Percentiles rank a stretch among this genome's conserved stretches.
phyloP scores from a whole-genome alignment of 2,329 filamentous ascomycete genomes.

The Trichoderma sp. region DNA sequence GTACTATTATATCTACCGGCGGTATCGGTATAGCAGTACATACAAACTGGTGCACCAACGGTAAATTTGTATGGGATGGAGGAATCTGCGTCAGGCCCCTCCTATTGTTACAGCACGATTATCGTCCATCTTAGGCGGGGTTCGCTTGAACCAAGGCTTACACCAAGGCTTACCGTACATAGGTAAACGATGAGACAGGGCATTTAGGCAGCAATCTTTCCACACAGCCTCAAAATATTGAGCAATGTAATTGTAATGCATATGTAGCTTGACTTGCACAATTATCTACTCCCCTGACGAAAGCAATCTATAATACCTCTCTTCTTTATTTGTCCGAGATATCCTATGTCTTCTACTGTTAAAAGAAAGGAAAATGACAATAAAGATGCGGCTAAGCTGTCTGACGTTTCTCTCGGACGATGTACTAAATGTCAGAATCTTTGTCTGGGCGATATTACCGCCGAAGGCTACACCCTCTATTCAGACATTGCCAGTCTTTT shows the following conservation, averaged over 20 bases:
- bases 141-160: neutral
- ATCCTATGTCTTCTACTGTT: neutral
- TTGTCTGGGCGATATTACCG: neutral
- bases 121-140: neutral
- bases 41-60: neutral
- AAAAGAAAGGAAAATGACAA: neutral
- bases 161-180: neutral
- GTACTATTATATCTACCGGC: too few relatives aligned
- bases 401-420: neutral
- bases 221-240: neutral
- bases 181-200: neutral
- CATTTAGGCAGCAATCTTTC: neutral
- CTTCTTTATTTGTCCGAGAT: neutral
- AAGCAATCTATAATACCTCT: neutral
- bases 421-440: neutral
- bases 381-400: neutral
- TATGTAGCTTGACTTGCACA: neutral
- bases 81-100: neutral
- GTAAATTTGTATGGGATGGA: neutral
- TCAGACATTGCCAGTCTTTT: neutral
- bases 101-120: neutral
- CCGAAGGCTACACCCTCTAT: neutral
- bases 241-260: neutral
- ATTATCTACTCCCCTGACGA: neutral
- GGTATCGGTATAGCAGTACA: too few relatives aligned